Evolutionary conservation across 768 basidiomycete species (phyloP), one percentile per base, ranked within the genome.

Genomic region (Lanmaoa rubissima): DNA sequence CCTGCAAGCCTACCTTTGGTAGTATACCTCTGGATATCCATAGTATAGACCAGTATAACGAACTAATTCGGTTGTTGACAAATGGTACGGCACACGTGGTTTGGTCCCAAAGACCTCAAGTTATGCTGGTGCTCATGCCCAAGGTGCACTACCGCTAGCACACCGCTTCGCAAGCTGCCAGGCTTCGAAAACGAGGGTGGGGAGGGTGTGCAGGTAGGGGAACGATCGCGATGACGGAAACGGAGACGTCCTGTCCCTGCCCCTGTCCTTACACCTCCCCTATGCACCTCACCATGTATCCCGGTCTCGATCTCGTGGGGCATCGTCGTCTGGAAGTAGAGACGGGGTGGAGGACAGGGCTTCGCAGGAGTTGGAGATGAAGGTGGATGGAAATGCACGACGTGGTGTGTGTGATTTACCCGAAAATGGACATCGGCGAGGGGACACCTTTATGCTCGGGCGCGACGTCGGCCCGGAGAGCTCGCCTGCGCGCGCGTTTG

Each of bases 121-220:
- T n/a, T n/a, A n/a, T n/a, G n/a, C n/a, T n/a, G n/a, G n/a, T n/a
- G n/a, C n/a, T n/a, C n/a, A 24, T 24, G 21, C 21, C 21, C 21
- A 24, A 24, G n/a, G n/a, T 24, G 21, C 21, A 24, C 21, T 24
- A 24, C 3, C 21, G 21, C 21, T 2, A 24, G 21, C 21, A 24
- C 16, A n/a, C 35, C 35, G 11, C 9, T 24, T 26, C 35, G 35
- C 26, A 8, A 26, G 17, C 4, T 38, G 12, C 36, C 6, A 1
- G 48, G 48, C 6, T 36, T 49, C 16, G 26, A 26, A 38, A 49
- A 38, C 7, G 36, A 55, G 8, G 60, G 56, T 1, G 55, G 55
- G 12, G 59, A 61, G 24, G 61, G 59, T 5, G 55, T 63, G 13
- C 62, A 62, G 1, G 61, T 53, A 8, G 61, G 57, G 1, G 61